Base-by-base conservation (phyloP, 495 filamentous ascomycete genomes). In the Trichoderma orchidacearum region DNA sequence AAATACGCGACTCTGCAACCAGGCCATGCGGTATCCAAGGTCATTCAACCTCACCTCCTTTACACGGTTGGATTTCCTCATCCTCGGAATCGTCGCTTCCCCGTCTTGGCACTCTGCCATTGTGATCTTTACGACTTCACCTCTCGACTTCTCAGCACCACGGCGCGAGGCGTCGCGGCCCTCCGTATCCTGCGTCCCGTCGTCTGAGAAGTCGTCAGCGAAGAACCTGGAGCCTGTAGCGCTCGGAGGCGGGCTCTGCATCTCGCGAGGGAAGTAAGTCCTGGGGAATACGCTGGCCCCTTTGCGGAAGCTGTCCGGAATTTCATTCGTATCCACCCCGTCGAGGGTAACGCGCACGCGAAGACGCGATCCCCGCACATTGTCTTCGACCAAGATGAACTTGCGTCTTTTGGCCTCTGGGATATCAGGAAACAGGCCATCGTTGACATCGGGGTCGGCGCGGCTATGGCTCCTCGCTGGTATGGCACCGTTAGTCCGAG, bases 311-410 rank as follows among this genome's bases (percentile, higher is more conserved):
- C 87, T 91, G 69, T 97, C 93, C 0, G 90, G 91, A 59, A 96
- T 90, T 67, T 96, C 92, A 60, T 88, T 82, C 70, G 93, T 92
- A 58, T 95, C 84, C 54, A 96, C 89, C 17, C 82, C 80, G 57
- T 96, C 89, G 25, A 97, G 79, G 60, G 84, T 89, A 30, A 96
- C 89, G 56, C 89, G 84, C 34, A 96, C 90, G 5, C 93, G 82
- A 8, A 95, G 81, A 50, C 90, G 84, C 30, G 78, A 78, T 36
- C 83, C 81, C 51, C 89, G 85, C 53, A 87, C 85, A 15, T 77
- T 79, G 67, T 97, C 93, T 58, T 96, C 89, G 23, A 98, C 90
- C 3, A 96, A 80, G 61, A 98, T 95, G 67, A 97, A 97, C 67
- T 95, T 98, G 61, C 91, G 85, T 55, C 85, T 87, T 70, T 94